Conservation (phyloP, 345 rosid genomes). For the Carallia pectinifolia region DNA sequence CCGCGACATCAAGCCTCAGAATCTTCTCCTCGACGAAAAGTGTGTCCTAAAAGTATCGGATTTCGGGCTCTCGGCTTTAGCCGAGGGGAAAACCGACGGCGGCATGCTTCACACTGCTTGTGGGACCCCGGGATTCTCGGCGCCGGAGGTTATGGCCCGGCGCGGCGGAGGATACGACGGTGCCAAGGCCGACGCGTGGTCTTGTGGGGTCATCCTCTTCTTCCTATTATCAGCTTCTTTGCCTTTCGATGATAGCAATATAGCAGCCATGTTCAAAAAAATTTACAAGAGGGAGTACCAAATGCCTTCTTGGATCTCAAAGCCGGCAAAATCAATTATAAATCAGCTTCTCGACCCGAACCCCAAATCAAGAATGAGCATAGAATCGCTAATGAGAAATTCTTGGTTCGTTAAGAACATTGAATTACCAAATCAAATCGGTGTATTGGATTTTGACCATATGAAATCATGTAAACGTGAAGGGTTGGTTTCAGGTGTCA, state of each 20-base stretch:
- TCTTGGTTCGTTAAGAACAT: slow-evolving; percentile 57
- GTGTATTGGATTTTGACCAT: slow-evolving; percentile 29
- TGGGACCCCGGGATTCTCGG: slow-evolving; percentile 46
- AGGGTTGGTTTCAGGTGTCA: slow-evolving; percentile 16
- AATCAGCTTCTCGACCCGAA: slow-evolving; percentile 73
- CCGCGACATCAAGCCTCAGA: slow-evolving; percentile 90
- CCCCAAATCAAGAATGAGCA: slow-evolving; percentile 64
- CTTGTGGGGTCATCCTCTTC: slow-evolving; percentile 80
- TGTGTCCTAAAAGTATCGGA: slow-evolving; percentile 74
- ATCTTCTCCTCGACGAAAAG: slow-evolving; percentile 60
- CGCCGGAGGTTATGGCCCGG: slow-evolving; percentile 66
- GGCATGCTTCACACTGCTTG: slow-evolving; percentile 60
- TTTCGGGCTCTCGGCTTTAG: slow-evolving; percentile 76
- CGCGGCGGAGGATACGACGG: slow-evolving; percentile 59
- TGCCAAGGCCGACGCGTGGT: slow-evolving; percentile 71
- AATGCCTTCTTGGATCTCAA: slow-evolving; percentile 52
- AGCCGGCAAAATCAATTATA: slow-evolving; percentile 48
- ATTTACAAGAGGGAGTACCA: slow-evolving; percentile 51
- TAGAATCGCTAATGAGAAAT: slow-evolving; percentile 43
- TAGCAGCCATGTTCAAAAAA: slow-evolving; percentile 56
- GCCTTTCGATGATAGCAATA: slow-evolving; percentile 64
- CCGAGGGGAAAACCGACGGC: slow-evolving; percentile 12
- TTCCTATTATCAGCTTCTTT: slow-evolving; percentile 51
- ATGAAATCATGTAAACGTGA: slow-evolving; percentile 18
- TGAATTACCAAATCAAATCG: slow-evolving; percentile 49